phyloP scores from a whole-genome alignment of 108 stramenopile genomes.

The Stephanodiscus minutulus region DNA sequence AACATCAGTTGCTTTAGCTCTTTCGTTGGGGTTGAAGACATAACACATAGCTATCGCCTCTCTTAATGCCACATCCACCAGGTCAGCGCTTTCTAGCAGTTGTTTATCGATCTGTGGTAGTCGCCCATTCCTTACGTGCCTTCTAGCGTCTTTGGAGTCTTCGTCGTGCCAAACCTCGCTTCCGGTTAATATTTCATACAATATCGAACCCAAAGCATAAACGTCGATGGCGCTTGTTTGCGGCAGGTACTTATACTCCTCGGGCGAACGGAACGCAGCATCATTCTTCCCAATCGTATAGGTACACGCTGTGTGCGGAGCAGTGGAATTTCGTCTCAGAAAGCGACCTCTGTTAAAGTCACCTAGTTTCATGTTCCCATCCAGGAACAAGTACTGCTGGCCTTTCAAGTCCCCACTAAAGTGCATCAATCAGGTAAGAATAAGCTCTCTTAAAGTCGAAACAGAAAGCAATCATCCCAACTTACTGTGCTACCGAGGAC shows the following conservation, averaged over 20 bases:
- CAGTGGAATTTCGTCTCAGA: conserved; percentile 25
- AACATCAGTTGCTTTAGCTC: conserved; percentile 11
- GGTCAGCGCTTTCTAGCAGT: conserved; percentile 25
- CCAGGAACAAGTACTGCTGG: conserved; percentile 35
- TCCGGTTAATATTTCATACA: conserved; percentile 35
- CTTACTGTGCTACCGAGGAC: conserved; percentile 37
- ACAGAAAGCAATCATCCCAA: neutral
- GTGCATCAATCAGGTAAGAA: neutral
- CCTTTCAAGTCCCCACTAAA: conserved; percentile 38
- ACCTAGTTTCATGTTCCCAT: conserved; percentile 36
- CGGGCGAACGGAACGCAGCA: conserved; percentile 40
- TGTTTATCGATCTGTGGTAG: conserved; percentile 34
- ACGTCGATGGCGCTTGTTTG: conserved; percentile 50
- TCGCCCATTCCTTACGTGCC: conserved; percentile 23
- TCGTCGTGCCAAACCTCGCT: conserved; percentile 26
- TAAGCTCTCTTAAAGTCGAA: neutral
- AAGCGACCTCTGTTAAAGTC: conserved; percentile 52
- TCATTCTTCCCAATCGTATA: conserved; percentile 52
- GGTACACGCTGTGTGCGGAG: conserved; percentile 31
- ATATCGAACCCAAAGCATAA: conserved; percentile 47
- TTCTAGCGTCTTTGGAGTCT: conserved; percentile 14
- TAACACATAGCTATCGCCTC: conserved; percentile 43
- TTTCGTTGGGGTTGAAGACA: conserved; percentile 21
- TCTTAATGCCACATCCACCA: conserved; percentile 26
- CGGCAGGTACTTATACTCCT: conserved; percentile 43